Evolutionary conservation across 208 protist genomes (phyloP).

Genomic region (Trypanosoma platydactyli): DNA sequence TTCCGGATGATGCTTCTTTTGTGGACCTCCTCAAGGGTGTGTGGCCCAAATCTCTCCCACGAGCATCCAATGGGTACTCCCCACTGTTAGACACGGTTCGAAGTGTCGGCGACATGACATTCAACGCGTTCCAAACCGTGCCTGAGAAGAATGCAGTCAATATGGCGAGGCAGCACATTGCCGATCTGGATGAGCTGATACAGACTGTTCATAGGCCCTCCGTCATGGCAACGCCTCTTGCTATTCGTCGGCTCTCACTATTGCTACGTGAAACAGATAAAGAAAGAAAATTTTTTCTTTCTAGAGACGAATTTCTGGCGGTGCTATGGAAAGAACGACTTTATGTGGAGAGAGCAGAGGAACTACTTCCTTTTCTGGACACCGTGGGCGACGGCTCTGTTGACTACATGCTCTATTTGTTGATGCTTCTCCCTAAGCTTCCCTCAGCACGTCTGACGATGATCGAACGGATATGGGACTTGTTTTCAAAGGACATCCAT

Average conservation of each 20-base stretch:
- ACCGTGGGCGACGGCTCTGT: slow-evolving; percentile 74
- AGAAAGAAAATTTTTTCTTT: slow-evolving; percentile 44
- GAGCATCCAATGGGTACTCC: slow-evolving; percentile 32
- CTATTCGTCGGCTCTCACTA: slow-evolving; percentile 39
- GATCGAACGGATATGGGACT: slow-evolving; percentile 75
- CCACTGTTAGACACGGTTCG: slow-evolving; percentile 16
- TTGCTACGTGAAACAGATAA: slow-evolving; percentile 40
- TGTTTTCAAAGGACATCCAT: slow-evolving; percentile 58
- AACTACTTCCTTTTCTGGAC: slow-evolving; percentile 56
- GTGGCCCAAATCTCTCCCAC: slow-evolving; percentile 43
- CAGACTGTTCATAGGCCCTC: slow-evolving; percentile 37
- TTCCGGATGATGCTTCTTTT: slow-evolving; percentile 62
- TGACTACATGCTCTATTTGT: slow-evolving; percentile 69
- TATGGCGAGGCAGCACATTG: slow-evolving; percentile 29
- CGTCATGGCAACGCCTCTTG: slow-evolving; percentile 36
- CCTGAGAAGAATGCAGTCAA: slow-evolving; percentile 51
- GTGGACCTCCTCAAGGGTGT: slow-evolving; percentile 54
- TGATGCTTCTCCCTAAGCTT: slow-evolving; percentile 49
- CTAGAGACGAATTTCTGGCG: slow-evolving; percentile 37
- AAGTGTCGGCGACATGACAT: slow-evolving; percentile 23
- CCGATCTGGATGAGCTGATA: slow-evolving; percentile 46
- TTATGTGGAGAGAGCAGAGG: slow-evolving; percentile 51
- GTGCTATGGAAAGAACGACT: slow-evolving; percentile 63
- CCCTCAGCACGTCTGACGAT: slow-evolving; percentile 63
- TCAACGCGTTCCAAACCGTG: slow-evolving; percentile 42